These are phyloP conservation scores for Xylaria sp. DNA, from an alignment of 2,329 filamentous ascomycete species.

Conservation along the genomic window DNA sequence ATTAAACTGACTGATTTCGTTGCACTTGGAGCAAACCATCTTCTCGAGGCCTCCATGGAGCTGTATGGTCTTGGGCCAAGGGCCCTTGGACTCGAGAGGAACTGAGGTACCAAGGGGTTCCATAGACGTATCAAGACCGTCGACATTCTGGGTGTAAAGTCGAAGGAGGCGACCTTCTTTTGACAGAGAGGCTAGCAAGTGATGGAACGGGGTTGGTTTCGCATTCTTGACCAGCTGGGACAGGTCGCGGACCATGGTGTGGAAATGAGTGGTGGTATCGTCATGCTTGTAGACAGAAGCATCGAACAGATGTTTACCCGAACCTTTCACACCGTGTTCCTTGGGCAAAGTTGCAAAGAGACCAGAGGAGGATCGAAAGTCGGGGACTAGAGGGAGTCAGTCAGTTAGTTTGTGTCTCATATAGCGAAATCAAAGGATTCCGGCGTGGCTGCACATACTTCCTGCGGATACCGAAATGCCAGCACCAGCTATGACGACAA, in stretches of 20 bases:
- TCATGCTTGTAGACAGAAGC: constrained; percentile 96
- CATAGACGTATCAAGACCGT: constrained; percentile 85
- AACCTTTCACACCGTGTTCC: constrained; percentile 86
- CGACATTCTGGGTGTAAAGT: constrained; percentile 94
- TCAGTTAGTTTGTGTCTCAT: constrained; percentile 19
- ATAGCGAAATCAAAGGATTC: constrained; percentile 19
- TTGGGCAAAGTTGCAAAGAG: constrained; percentile 80
- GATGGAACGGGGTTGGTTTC: constrained; percentile 82
- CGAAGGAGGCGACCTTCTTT: constrained; percentile 81
- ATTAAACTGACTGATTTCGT: constrained; percentile 69
- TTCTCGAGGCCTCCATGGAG: constrained; percentile 89
- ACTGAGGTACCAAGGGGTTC: constrained; percentile 73
- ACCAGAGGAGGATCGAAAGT: constrained; percentile 88
- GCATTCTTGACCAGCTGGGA: constrained; percentile 72
- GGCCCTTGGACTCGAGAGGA: constrained; percentile 74
- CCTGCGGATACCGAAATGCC: constrained; percentile 96
- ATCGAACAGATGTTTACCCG: constrained; percentile 93
- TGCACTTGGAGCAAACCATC: constrained; percentile 96
- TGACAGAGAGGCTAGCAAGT: constrained; percentile 84
- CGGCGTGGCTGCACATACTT: constrained; percentile 37
- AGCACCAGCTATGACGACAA: constrained; percentile 92
- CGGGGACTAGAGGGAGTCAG: constrained; percentile 58
- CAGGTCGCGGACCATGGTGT: constrained; percentile 90
- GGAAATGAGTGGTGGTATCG: constrained; percentile 81
- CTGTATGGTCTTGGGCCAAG: constrained; percentile 91